phyloP scores from a whole-genome alignment of 1,139 yeast species.

The Suhomyces bribrorum region DNA sequence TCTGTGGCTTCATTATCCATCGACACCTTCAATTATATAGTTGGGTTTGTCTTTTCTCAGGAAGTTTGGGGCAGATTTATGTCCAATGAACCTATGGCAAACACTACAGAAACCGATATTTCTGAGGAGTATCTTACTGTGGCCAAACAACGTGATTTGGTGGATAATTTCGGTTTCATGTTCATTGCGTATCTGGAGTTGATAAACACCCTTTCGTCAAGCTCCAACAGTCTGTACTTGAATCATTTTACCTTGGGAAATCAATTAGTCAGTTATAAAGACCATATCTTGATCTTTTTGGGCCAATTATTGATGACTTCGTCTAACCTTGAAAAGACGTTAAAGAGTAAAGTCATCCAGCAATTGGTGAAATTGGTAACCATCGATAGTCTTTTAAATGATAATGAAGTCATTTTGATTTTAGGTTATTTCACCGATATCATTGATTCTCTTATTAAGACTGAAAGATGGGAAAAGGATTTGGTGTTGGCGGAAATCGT shows the following conservation, averaged over 20 bases:
- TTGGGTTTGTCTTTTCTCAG: constrained; percentile 34
- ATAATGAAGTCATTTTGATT: constrained; percentile 60
- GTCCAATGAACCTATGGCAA: constrained; percentile 19
- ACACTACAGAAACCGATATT: constrained; percentile 15
- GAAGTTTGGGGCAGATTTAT: constrained; percentile 44
- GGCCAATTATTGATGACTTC: constrained; percentile 68
- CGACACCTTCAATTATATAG: constrained; percentile 48
- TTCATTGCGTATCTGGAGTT: constrained; percentile 33
- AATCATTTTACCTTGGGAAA: constrained; percentile 15
- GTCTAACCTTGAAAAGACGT: constrained; percentile 64
- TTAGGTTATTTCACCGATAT: constrained; percentile 69
- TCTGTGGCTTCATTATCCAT: constrained; percentile 46
- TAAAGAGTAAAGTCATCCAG: constrained; percentile 65
- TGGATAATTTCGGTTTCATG: constrained; percentile 62
- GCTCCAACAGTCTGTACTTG: constrained; percentile 14
- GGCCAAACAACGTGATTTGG: constrained; percentile 58
- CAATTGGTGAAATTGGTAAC: constrained; percentile 59
- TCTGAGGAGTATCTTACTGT: constrained; percentile 41
- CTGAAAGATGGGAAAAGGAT: constrained; percentile 37
- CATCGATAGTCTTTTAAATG: constrained; percentile 46
- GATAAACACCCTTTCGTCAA: constrained; percentile 16
- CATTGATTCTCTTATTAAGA: constrained; percentile 35
- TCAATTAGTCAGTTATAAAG: constrained; percentile 52
- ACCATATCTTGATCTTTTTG: constrained; percentile 62
- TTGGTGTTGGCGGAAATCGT: constrained; percentile 39